Base-by-base conservation (phyloP, 306 rosid genomes). In the Corylus heterophylla region DNA sequence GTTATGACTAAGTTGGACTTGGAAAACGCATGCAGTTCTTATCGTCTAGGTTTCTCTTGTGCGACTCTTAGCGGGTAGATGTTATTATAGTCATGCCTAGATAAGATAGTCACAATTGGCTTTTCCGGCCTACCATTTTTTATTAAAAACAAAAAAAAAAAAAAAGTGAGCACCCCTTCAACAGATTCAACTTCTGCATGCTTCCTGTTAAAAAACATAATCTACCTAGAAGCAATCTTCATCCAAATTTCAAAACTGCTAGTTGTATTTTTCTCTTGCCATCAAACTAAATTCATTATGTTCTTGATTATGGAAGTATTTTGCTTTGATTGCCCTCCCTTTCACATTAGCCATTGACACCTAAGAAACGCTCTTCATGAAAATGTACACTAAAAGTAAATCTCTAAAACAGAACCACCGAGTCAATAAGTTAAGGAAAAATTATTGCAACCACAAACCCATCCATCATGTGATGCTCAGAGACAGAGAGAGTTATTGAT, bases 401-500 rank as follows among this genome's bases (percentile, higher is more conserved):
- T 39, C 25, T 44, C 79, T 52, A 55, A 71, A 51, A 35, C 49
- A 79, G 54, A 71, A 61, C 14, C 47, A 63, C 31, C 16, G 20
- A 77, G 50, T 54, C 76, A 68, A 44, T n/a, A 22, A 64, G 29
- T 45, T 63, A 48, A 0, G 74, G 2, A 49, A 82, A 39, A 22
- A 76, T 71, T 14, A 67, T 64, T 76, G 72, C 76, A 75, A 74
- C 78, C 14, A 78, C 31, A 52, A 75, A 80, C 86, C 85, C 78
- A 95, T 97, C 98, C 94, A 85, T 95, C 98, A 83, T 92, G 98
- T 55, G 98, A 95, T 64, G 93, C 90, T 51, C 98, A 22, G 22
- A 0, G 18, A 39, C 3, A 18, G 3, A 8, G 11, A 37, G 31
- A 31, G 13, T 35, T 35, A 35, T n/a, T n/a, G n/a, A n/a, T 2